Evolutionary conservation across 805 yeast genomes (phyloP).

Genomic region (Candida lessepsii): DNA sequence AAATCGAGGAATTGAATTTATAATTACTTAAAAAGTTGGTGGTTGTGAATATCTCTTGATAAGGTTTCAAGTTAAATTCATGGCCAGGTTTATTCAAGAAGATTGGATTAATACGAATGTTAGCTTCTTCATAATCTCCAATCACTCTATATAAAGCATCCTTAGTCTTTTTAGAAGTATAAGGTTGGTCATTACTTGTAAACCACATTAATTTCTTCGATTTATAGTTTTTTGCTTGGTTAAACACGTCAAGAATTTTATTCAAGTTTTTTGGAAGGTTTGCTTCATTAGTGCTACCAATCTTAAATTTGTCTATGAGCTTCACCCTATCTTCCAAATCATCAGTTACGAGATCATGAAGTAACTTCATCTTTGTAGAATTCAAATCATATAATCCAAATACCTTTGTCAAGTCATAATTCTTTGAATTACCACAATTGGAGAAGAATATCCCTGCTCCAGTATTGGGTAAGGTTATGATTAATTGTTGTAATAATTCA

Average conservation of each 20-base stretch:
- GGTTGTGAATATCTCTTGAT: conserved; percentile 55
- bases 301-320: conserved; percentile 13
- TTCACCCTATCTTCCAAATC: conserved; percentile 15
- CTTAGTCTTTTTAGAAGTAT: conserved; percentile 36
- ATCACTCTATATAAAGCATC: conserved; percentile 54
- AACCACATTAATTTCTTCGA: conserved; percentile 64
- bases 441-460: conserved; percentile 73
- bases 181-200: conserved; percentile 75
- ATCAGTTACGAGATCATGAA: conserved; percentile 53
- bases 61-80: conserved; percentile 39
- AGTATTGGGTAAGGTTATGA: conserved; percentile 63
- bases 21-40: conserved; percentile 42
- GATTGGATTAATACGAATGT: conserved; percentile 60
- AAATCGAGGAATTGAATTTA: conserved; percentile 15
- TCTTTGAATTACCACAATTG: conserved; percentile 43
- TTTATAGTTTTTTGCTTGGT: conserved; percentile 43
- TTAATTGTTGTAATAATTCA: conserved; percentile 63
- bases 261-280: conserved; percentile 43
- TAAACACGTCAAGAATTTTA: conserved; percentile 55
- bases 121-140: conserved; percentile 56
- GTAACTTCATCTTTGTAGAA: conserved; percentile 52
- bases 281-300: neutral
- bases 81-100: conserved; percentile 43
- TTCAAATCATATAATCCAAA: conserved; percentile 56
- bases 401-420: conserved; percentile 46